phyloP scores from a whole-genome alignment of 2,329 filamentous ascomycete genomes.

The Nectriaceae sp. region DNA sequence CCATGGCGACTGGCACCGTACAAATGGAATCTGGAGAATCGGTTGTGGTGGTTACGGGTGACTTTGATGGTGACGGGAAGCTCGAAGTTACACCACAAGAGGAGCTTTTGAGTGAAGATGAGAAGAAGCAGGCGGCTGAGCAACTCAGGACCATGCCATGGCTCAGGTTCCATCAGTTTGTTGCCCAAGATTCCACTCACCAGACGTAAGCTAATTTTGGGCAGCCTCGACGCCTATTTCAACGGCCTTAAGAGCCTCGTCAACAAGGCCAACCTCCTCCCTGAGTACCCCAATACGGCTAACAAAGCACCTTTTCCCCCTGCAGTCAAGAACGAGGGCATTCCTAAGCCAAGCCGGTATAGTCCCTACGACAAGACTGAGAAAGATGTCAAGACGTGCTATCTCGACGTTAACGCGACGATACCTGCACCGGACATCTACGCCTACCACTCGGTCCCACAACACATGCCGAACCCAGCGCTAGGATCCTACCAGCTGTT shows the following conservation, averaged over 20 bases:
- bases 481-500: conserved; percentile 77
- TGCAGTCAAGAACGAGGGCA: conserved; percentile 34
- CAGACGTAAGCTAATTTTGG: conserved; percentile 14
- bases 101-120: conserved; percentile 30
- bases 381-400: conserved; percentile 60
- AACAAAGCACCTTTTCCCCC: conserved; percentile 35
- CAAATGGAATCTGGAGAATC: conserved; percentile 27
- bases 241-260: conserved; percentile 75
- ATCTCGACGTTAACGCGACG: conserved; percentile 60
- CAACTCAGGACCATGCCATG: conserved; percentile 40
- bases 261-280: conserved; percentile 59
- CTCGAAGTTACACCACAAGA: conserved; percentile 25
- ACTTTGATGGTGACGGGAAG: conserved; percentile 30
- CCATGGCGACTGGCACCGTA: conserved; percentile 29
- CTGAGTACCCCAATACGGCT: conserved; percentile 68
- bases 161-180: conserved; percentile 42
- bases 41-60: conserved; percentile 31
- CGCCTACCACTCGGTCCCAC: conserved; percentile 69
- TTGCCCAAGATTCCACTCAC: conserved; percentile 4
- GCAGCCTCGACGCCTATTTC: conserved; percentile 78
- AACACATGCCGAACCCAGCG: conserved; percentile 75
- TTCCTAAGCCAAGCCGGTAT: conserved; percentile 56
- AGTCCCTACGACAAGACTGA: conserved; percentile 66
- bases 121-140: conserved; percentile 31
- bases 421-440: conserved; percentile 63